Evolutionary conservation across 2,329 filamentous ascomycete species (phyloP).

Genomic region (Penicillium frequentans): DNA sequence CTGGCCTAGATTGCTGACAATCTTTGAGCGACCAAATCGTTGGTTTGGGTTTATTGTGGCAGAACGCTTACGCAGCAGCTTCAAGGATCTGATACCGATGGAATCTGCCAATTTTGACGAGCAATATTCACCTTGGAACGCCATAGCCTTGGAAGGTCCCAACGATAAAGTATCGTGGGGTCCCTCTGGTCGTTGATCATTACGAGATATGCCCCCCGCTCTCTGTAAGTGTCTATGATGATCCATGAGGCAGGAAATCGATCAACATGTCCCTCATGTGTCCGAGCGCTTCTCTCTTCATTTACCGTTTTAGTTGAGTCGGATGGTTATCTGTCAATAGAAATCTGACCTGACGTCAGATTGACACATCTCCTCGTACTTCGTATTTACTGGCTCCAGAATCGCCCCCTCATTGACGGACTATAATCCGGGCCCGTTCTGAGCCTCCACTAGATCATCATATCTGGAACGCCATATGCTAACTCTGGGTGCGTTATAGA

Average conservation of each 20-base stretch:
- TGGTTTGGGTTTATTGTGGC: not conserved
- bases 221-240: not conserved
- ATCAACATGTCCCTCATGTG: not conserved
- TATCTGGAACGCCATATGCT: not conserved
- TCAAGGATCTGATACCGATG: not conserved
- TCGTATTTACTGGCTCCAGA: not conserved
- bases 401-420: not conserved
- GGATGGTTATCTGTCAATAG: not conserved
- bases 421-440: not conserved
- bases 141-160: not conserved
- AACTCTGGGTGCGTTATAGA: not conserved
- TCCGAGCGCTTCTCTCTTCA: not conserved
- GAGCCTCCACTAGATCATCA: too few relatives aligned
- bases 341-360: slow-evolving; percentile 1
- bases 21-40: not conserved
- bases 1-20: not conserved
- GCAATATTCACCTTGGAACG: not conserved
- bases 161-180: not conserved
- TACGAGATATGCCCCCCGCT: not conserved
- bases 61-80: not conserved
- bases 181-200: not conserved
- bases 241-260: not conserved
- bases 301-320: not conserved
- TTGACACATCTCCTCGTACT: not conserved
- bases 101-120: not conserved